phyloP scores from a whole-genome alignment of 2,329 filamentous ascomycete species.

The Alternaria burnsii region DNA sequence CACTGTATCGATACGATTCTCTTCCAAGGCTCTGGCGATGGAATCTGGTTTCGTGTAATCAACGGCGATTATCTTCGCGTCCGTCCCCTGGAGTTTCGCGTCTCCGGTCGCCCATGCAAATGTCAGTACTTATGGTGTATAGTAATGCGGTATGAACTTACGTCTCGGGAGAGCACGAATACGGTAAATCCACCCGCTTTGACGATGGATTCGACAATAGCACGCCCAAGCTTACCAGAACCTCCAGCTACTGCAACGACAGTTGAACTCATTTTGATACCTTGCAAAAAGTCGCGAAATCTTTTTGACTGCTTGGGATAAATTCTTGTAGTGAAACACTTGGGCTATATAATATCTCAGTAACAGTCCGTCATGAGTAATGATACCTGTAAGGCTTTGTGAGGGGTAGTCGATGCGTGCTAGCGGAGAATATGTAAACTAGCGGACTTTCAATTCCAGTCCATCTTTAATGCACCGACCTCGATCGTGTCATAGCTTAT shows the following conservation, averaged over 20 bases:
- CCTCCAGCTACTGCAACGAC: slow-evolving; percentile 31
- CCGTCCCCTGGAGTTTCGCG: slow-evolving; percentile 4
- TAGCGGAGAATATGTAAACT: background rate
- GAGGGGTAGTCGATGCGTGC: no score
- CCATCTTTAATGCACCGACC: no score
- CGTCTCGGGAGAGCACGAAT: slow-evolving; percentile 8
- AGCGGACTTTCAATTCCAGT: background rate
- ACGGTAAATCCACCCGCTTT: slow-evolving; percentile 2
- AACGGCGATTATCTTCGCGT: slow-evolving; percentile 9
- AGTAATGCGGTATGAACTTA: background rate
- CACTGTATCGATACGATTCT: slow-evolving; percentile 19
- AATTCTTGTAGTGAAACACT: background rate
- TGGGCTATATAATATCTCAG: background rate
- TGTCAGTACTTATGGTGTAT: background rate
- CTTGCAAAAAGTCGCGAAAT: background rate
- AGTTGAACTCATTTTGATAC: background rate
- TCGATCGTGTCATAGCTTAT: no score
- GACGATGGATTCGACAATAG: slow-evolving; percentile 21
- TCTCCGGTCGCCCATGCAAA: background rate
- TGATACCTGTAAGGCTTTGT: no score
- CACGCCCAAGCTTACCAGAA: slow-evolving; percentile 22
- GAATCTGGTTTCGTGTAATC: slow-evolving; percentile 17
- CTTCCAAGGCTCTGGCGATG: slow-evolving; percentile 14
- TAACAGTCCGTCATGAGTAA: no score
- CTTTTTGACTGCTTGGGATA: background rate